Conservation (phyloP, 2,329 filamentous ascomycete species). For the Camptophora hylomeconis region DNA sequence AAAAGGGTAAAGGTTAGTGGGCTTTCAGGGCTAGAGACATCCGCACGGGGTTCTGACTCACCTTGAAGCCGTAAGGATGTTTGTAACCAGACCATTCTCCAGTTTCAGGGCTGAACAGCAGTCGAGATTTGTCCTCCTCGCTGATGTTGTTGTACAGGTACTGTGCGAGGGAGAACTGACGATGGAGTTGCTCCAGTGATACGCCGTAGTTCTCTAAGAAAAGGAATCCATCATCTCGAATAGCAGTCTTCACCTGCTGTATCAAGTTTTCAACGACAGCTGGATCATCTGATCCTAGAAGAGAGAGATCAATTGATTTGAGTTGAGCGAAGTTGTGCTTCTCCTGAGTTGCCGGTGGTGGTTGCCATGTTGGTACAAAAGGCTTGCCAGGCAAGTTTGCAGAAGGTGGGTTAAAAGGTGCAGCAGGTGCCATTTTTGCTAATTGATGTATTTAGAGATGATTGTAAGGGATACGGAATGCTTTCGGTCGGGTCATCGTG, state of each 20-base stretch:
- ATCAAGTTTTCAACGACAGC: constrained; percentile 32
- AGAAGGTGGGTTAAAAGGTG: constrained; percentile 30
- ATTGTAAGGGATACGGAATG: no score
- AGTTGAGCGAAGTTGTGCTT: constrained; percentile 32
- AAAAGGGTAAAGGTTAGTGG: no score
- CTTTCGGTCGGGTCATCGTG: no score
- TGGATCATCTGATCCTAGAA: constrained; percentile 31
- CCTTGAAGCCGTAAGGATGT: constrained; percentile 34
- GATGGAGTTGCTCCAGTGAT: constrained; percentile 35
- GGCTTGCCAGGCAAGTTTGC: constrained; percentile 28
- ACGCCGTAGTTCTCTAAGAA: constrained; percentile 40
- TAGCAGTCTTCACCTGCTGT: constrained; percentile 29
- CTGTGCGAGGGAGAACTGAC: constrained; percentile 38
- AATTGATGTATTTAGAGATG: no score
- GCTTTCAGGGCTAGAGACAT: no score
- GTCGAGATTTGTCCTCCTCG: constrained; percentile 35
- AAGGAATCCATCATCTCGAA: constrained; percentile 32
- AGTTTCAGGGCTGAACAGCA: constrained; percentile 35
- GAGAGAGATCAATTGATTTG: constrained; percentile 30
- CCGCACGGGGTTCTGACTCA: constrained; percentile 7
- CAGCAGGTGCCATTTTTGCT: constrained; percentile 17
- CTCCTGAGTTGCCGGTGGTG: constrained; percentile 33
- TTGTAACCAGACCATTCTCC: constrained; percentile 41
- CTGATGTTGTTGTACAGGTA: constrained; percentile 38
- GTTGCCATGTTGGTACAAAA: constrained; percentile 29